phyloP scores from a whole-genome alignment of 768 basidiomycete genomes.

The Lentinula aciculospora region DNA sequence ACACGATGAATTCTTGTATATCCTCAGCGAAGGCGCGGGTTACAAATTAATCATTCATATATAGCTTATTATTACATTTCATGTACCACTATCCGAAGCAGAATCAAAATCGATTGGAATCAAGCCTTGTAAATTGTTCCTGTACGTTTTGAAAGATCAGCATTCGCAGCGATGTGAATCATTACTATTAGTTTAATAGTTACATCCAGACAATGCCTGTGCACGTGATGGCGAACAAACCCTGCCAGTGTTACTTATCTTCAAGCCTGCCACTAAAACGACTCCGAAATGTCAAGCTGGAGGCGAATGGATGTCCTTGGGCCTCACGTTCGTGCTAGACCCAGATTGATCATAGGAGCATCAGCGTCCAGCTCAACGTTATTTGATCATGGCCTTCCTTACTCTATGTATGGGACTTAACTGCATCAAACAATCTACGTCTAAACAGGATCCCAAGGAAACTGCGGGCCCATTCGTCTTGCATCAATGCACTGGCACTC shows the following conservation, averaged over 20 bases:
- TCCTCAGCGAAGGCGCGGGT: too few species aligned
- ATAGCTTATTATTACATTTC: too few species aligned
- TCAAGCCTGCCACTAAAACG: too few species aligned
- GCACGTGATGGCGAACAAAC: too few species aligned
- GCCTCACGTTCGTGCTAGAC: not conserved
- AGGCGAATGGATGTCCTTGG: not conserved
- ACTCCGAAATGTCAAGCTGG: not conserved
- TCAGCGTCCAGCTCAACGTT: conserved; percentile 1
- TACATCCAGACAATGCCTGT: not conserved
- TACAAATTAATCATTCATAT: too few species aligned
- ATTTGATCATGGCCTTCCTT: conserved; percentile 17
- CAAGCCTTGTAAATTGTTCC: too few species aligned
- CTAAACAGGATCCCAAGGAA: conserved; percentile 20
- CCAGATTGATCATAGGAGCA: not conserved
- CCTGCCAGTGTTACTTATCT: too few species aligned
- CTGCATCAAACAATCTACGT: not conserved
- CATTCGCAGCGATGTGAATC: too few species aligned
- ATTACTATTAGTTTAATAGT: not conserved
- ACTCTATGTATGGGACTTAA: conserved; percentile 14
- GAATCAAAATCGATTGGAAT: too few species aligned
- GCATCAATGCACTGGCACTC: conserved; percentile 60
- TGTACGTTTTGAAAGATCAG: too few species aligned
- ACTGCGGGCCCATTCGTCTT: conserved; percentile 47
- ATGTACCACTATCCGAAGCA: too few species aligned
- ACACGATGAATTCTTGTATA: conserved; percentile 7